Evolutionary conservation across 805 yeast genomes (phyloP).

Genomic region (Lipomyces yamanashiensis): DNA sequence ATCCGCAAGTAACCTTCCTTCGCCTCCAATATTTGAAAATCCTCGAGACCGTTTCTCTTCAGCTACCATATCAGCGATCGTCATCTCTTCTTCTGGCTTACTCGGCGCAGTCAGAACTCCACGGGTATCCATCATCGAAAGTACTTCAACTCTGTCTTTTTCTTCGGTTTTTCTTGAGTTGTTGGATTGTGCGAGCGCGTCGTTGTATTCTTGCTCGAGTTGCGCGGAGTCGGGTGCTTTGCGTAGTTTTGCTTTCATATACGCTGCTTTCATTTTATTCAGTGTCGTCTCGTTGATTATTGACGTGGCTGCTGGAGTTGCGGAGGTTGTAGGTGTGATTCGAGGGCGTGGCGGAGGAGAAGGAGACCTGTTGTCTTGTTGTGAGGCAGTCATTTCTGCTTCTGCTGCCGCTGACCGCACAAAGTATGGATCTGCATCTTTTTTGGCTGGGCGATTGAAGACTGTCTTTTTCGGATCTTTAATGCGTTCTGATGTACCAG

Average conservation of each 20-base stretch:
- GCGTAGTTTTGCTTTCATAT: conserved; percentile 46
- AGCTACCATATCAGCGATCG: conserved; percentile 47
- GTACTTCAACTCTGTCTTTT: conserved; percentile 23
- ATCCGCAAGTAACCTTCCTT: conserved; percentile 43
- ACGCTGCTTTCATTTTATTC: conserved; percentile 45
- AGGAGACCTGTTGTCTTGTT: not conserved
- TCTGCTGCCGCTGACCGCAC: conserved; percentile 16
- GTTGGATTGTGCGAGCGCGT: conserved; percentile 6
- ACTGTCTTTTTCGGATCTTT: conserved; percentile 8
- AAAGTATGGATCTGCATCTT: conserved; percentile 24
- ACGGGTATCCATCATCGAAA: conserved; percentile 30
- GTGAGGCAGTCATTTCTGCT: not conserved
- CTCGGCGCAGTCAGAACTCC: conserved; percentile 22
- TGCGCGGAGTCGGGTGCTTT: conserved; percentile 39
- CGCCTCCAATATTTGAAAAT: conserved; percentile 13
- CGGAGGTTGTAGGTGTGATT: not conserved
- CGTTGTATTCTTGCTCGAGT: conserved; percentile 41
- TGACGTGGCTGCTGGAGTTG: not conserved
- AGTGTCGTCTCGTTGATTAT: conserved; percentile 36
- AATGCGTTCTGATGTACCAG: conserved; percentile 3
- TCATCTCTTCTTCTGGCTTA: conserved; percentile 45
- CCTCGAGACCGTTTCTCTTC: conserved; percentile 43
- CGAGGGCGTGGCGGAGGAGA: conserved; percentile 8
- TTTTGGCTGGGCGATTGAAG: conserved; percentile 19
- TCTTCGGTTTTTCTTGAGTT: not conserved